Evolutionary conservation across 2,329 filamentous ascomycete species (phyloP), one percentile per base, ranked within the genome.

Genomic region (Tympanopsis confertula): DNA sequence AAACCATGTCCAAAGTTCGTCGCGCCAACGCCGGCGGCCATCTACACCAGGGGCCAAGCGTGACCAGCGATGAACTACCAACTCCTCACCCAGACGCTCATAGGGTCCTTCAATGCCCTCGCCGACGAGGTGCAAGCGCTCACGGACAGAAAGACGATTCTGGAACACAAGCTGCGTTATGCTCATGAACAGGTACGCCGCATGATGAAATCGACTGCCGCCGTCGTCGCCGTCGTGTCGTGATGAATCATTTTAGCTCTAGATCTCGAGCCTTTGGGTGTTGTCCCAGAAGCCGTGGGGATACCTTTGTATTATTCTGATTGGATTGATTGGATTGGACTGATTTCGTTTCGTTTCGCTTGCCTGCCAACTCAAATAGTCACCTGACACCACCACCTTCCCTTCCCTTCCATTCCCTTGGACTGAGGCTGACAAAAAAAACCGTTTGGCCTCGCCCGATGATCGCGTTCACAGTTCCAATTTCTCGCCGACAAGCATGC

Each of bases 241-340:
- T 67, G 64, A 68, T 64, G 59, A 62, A 46, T 52, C 51, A 50
- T 55, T 55, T 82, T 85, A 86, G 82, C 82, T 86, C 82, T 86
- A 86, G 82, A 86, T 83, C 81, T 80, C 69, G 71, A 85, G 78
- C 69, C n/a, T n/a, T n/a, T n/a, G n/a, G n/a, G n/a, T 73, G 64
- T 69, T 54, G 50, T 45, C 58, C 66, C 65, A 68, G 64, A 66
- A 53, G 60, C 74, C 80, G 83, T 69, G 66, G 77, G 82, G 59
- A 74, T 55, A 46, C 43, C 53, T 56, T 44, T 56, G 56, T 52
- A 58, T 49, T 56, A 63, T 49, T 54, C 52, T 56, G n/a, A n/a
- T n/a, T n/a, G n/a, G n/a, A n/a, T n/a, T n/a, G n/a, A n/a, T n/a
- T n/a, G n/a, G n/a, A n/a, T n/a, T n/a, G n/a, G n/a, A n/a, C n/a